Conservation (phyloP, 192 early-diverging fungal species). For the Entomortierella parvispora region DNA sequence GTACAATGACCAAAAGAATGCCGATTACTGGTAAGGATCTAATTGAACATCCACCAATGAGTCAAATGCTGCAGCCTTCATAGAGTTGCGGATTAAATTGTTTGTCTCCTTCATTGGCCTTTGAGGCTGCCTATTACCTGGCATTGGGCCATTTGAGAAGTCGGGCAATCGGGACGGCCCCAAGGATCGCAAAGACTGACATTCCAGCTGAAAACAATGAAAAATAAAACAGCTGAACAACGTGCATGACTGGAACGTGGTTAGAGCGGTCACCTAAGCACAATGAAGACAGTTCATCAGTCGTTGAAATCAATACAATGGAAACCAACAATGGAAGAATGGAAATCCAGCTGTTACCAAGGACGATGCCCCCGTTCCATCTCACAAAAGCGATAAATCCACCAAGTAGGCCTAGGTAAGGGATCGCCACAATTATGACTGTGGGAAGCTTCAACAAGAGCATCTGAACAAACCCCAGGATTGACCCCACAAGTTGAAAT, state of each 20-base stretch:
- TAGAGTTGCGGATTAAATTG: slow-evolving; percentile 11
- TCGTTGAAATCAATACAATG: not conserved
- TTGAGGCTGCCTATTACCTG: slow-evolving; percentile 2
- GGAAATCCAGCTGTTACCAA: slow-evolving; percentile 61
- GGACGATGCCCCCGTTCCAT: slow-evolving; percentile 86
- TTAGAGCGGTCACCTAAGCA: slow-evolving; percentile 81
- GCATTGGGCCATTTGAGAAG: slow-evolving; percentile 22
- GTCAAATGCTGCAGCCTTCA: slow-evolving; percentile 3
- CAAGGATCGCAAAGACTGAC: slow-evolving; percentile 57
- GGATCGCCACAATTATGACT: slow-evolving; percentile 46
- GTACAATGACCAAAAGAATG: slow-evolving; percentile 46
- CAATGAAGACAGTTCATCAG: not conserved
- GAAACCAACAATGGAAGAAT: not conserved
- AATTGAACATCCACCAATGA: no score
- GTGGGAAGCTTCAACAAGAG: slow-evolving; percentile 13
- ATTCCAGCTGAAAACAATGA: slow-evolving; percentile 64
- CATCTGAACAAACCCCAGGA: slow-evolving; percentile 34
- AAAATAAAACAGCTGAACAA: slow-evolving; percentile 92
- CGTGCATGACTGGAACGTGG: slow-evolving; percentile 81
- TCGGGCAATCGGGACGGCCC: slow-evolving; percentile 38
- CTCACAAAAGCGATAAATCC: slow-evolving; percentile 75
- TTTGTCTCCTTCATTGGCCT: not conserved
- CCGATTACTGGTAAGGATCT: no score
- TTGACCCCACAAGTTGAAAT: slow-evolving; percentile 6
- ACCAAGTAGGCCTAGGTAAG: slow-evolving; percentile 60